These are phyloP conservation scores for Rhizoclosmatium globosum DNA, from an alignment of 192 early-diverging fungal species.

Conservation along the genomic window DNA sequence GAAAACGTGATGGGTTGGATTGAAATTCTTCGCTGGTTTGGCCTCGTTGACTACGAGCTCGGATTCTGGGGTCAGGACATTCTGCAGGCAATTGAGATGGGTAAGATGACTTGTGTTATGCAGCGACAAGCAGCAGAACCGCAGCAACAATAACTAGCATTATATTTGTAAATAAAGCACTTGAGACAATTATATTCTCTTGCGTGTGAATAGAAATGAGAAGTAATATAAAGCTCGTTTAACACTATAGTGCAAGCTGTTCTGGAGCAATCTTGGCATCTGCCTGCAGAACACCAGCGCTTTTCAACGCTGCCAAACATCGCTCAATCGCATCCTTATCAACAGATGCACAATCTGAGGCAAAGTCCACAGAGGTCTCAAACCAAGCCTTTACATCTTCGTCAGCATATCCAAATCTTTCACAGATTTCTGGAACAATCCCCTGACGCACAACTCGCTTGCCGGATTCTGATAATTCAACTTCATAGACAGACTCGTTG, in stretches of 20 bases:
- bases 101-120: not conserved
- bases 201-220: not conserved
- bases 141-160: no score
- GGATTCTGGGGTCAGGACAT: constrained; percentile 84
- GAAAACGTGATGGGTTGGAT: constrained; percentile 73
- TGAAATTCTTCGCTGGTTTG: constrained; percentile 73
- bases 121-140: not conserved
- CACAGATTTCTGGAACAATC: constrained; percentile 42
- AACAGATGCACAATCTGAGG: constrained; percentile 51
- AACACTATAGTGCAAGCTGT: not conserved
- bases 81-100: constrained; percentile 65
- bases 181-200: not conserved
- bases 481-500: constrained; percentile 51
- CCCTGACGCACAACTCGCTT: constrained; percentile 36
- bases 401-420: constrained; percentile 59
- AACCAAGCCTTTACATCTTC: constrained; percentile 75
- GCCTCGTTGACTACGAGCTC: constrained; percentile 85
- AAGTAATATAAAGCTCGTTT: no score
- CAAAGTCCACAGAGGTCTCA: constrained; percentile 61
- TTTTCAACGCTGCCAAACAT: constrained; percentile 58
- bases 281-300: constrained; percentile 57
- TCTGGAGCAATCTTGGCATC: not conserved
- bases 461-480: constrained; percentile 52
- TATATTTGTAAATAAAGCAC: no score
- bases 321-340: constrained; percentile 52